phyloP scores from a whole-genome alignment of 2,329 filamentous ascomycete genomes.

The Rutstroemia sp. region DNA sequence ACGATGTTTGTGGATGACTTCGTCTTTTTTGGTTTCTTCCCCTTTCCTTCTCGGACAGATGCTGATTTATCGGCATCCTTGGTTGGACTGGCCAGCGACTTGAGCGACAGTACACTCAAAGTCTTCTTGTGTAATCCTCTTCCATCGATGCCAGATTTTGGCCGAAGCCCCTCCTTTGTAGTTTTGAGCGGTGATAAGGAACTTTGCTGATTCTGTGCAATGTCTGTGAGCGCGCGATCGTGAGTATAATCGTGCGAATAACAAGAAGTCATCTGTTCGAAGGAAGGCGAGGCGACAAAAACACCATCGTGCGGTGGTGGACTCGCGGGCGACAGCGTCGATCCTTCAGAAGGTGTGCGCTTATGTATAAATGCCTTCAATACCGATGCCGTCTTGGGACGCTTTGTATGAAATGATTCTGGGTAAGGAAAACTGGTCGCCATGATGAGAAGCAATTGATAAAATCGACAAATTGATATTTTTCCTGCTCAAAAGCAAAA shows the following conservation, averaged over 20 bases:
- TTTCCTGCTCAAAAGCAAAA: background rate
- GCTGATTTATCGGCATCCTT: conserved; percentile 33
- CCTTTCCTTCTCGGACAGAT: conserved; percentile 28
- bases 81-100: conserved; percentile 32
- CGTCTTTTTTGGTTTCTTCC: conserved; percentile 62
- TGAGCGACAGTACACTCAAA: conserved; percentile 38
- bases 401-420: conserved; percentile 23
- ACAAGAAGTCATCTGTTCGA: conserved; percentile 26
- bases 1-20: conserved; percentile 82
- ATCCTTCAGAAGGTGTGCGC: conserved; percentile 25
- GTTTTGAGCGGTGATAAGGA: conserved; percentile 34
- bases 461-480: background rate
- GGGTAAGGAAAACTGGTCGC: conserved; percentile 21
- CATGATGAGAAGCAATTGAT: conserved; percentile 18
- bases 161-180: conserved; percentile 28
- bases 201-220: conserved; percentile 46
- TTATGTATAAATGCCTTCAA: conserved; percentile 30
- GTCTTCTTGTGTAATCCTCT: conserved; percentile 39
- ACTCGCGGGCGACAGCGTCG: conserved; percentile 17
- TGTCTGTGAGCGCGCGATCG: conserved; percentile 45
- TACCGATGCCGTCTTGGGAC: conserved; percentile 28
- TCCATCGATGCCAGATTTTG: conserved; percentile 26
- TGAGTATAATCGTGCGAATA: conserved; percentile 32
- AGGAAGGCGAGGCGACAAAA: conserved; percentile 18
- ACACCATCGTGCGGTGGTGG: conserved; percentile 12